A percentile compares a stretch with the other conserved stretches of the same genome.
These are phyloP conservation scores for Chimonanthus salicifolius DNA, from an alignment of 164 flowering plant species.

Conservation along the genomic window DNA sequence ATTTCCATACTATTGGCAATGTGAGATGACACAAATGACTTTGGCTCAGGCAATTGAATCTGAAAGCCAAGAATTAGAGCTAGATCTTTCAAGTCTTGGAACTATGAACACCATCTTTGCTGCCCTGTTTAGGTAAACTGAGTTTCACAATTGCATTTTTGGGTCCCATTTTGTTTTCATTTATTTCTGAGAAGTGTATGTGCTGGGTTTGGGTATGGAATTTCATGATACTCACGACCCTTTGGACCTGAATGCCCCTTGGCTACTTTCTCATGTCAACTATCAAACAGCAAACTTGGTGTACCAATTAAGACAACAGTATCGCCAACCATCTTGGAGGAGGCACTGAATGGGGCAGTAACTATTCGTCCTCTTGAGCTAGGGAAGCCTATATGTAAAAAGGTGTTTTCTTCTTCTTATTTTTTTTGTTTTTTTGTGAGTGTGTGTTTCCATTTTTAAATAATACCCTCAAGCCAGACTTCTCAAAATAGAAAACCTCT, in stretches of 20 bases:
- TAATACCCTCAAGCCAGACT: background rate
- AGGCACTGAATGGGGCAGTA: conserved; percentile 91
- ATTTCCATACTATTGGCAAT: background rate
- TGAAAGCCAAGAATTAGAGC: conserved; percentile 89
- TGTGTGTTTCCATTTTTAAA: too few relatives aligned
- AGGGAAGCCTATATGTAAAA: conserved; percentile 89
- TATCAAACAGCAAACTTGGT: conserved; percentile 72
- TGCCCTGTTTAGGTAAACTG: conserved; percentile 84
- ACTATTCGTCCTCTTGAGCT: conserved; percentile 90
- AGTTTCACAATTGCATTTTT: background rate
- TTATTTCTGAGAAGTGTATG: background rate
- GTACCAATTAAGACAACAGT: conserved; percentile 98
- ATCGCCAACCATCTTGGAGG: conserved; percentile 95
- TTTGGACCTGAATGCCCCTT: too few relatives aligned
- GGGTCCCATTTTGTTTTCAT: too few relatives aligned
- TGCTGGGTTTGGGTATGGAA: too few relatives aligned
- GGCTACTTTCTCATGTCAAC: background rate
- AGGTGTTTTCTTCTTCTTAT: conserved; percentile 35
- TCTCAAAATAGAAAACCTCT: background rate
- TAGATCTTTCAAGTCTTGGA: conserved; percentile 92
- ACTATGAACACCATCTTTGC: conserved; percentile 99
- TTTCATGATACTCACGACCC: too few relatives aligned
- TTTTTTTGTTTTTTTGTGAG: background rate
- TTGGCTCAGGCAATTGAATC: conserved; percentile 67
- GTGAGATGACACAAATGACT: background rate